Evolutionary conservation across 1,284 basidiomycete species (phyloP), one percentile per base, ranked within the genome.

Genomic region (Ganoderma boninense): DNA sequence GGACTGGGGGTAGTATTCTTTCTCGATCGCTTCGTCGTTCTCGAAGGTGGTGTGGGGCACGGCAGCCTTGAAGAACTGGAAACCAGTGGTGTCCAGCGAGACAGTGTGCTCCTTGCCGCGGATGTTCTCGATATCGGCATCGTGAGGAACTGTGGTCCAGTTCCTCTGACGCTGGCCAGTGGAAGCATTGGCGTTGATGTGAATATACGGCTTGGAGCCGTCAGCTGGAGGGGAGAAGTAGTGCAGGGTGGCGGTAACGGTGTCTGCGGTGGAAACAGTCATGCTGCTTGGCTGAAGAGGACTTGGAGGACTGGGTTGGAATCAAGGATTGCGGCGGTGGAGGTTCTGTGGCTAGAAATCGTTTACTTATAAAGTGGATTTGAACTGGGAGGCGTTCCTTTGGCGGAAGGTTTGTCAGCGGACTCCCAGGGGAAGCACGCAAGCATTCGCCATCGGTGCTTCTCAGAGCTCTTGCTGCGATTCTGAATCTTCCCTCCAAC

Each of bases 1-100:
- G 71, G 86, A 87, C 80, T 92, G 90, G 0, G 86, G 84, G 73
- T 91, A 91, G 76, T 92, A 92, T 67, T 87, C 86, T 62, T 75
- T 76, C 72, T 84, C 75, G 65, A 91, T 84, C 40, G 83, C 86
- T 6, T 81, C 84, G 64, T 90, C 87, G 71, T 86, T 80, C 13
- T 74, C 71, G 75, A 87, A 89, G 0, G 80, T 71, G 2, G 75
- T 86, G 75, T 87, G 84, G 67, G 84, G 81, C 0, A 87, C 78
- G 0, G 84, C 77, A 32, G 79, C 77, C 2, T 82, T 79, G 71
- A 79, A 82, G 70, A 84, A 86, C 74, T 88, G 86, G 79, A 90
- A 92, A 0, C 90, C 90, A 4, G 87, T 79, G 2, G 79, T 85
- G 70, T 91, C 90, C 29, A 91, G 83, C 2, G 82, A 80, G 38